Evolutionary conservation across 2,329 filamentous ascomycete genomes (phyloP).

Genomic region (Xylaria hypoxylon): DNA sequence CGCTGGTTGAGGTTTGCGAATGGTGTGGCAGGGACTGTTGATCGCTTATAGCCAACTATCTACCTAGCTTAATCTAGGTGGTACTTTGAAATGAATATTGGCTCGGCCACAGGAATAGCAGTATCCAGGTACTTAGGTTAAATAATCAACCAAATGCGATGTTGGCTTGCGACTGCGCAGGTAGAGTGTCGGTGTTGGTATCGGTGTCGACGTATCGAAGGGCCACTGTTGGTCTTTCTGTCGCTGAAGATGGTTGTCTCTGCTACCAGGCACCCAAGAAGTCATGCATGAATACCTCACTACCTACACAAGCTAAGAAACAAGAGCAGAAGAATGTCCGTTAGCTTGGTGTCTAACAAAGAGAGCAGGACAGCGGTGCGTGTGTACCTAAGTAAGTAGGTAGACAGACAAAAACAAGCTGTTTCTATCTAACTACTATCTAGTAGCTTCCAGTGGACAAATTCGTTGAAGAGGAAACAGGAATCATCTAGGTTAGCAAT

Average conservation of each 20-base stretch:
- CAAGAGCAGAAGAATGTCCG: constrained; percentile 1
- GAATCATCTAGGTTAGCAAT: constrained; percentile 20
- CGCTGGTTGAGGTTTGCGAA: constrained; percentile 12
- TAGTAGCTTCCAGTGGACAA: too few relatives aligned
- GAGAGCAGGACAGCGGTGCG: constrained; percentile 19
- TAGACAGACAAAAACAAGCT: constrained; percentile 9
- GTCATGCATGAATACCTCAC: constrained; percentile 18
- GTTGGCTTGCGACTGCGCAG: constrained; percentile 7
- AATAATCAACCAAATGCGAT: neutral
- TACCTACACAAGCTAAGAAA: constrained; percentile 3
- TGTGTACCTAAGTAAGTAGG: neutral
- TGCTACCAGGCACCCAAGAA: constrained; percentile 13
- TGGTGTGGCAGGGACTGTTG: neutral
- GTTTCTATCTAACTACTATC: too few relatives aligned
- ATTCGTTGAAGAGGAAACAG: constrained; percentile 24
- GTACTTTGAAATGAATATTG: constrained; percentile 4
- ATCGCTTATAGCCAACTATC: constrained; percentile 12
- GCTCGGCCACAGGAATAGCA: constrained; percentile 14
- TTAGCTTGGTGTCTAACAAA: constrained; percentile 26
- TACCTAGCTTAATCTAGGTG: neutral
- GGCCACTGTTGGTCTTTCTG: constrained; percentile 11
- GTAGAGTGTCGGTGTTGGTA: neutral
- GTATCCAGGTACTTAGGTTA: neutral
- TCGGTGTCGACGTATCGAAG: neutral
- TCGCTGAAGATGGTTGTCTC: constrained; percentile 6